Base-by-base conservation (phyloP, 805 yeast species). In the Ogataea chonburiensis region DNA sequence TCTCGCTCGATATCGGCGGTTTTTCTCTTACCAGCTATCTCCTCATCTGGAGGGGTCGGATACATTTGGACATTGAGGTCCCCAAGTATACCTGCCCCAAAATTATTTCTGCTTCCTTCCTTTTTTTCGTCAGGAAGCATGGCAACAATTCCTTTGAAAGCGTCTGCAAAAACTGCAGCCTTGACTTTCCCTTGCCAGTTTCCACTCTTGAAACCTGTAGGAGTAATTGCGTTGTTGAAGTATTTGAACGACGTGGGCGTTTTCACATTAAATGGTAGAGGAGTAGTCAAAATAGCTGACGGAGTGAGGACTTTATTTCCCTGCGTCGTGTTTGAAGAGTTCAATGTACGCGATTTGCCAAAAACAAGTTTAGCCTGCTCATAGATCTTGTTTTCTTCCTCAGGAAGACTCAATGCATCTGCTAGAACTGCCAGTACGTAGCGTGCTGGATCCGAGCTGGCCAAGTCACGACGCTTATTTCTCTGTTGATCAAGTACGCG, bases 341-440 rank as follows among this genome's bases (percentile, higher is more conserved):
- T 37, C 32, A 42, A 44, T 11, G 42, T 28, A 16, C 49, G 55
- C 21, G 39, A 23, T 24, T 34, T 38, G 19, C 32, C 27, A 11
- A 25, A 16, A 11, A 40, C 31, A 2, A 38, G 31, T n/a, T 46
- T 43, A 9, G 49, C 38, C n/a, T 44, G 31, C 31, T 58, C 55
- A 15, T 54, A 40, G 11, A 63, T 39, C 17, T 52, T 54, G 9
- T 42, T 47, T 37, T 60, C 65, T 22, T 64, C 62, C 9, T 66
- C 73, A 7, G 67, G 68, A 17, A 75, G 48, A 26, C 69, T 74
- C 41, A 75, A 58, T 23, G 71, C 57, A 50, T 75, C 75, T 7
- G 76, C 68, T 37, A 76, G 58, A 2, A 78, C 70, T 0, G 77
- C 71, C 30, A 68, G 61, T 46, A 75, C 70, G 51, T 71, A 76